Percentiles rank a stretch among this genome's conserved stretches.
Conservation (phyloP, 495 filamentous ascomycete genomes). For the Neurospora sp. region DNA sequence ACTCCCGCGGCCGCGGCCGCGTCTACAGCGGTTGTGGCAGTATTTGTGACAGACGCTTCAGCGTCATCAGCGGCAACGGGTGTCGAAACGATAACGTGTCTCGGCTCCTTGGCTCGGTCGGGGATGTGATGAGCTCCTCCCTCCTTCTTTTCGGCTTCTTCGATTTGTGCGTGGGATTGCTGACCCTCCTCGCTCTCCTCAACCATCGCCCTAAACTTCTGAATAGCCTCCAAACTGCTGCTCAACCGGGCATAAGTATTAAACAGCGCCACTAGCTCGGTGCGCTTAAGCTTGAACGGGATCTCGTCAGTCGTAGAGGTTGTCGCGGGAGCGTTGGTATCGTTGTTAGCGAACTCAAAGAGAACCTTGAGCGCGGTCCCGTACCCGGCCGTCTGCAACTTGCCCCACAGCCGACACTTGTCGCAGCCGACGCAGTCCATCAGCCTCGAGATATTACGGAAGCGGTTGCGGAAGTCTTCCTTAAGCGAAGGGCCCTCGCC, state of each 20-base stretch:
- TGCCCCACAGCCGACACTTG: slow-evolving; percentile 97
- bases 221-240: slow-evolving; percentile 63
- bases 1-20: background rate
- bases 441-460: slow-evolving; percentile 87
- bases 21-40: slow-evolving; percentile 1
- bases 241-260: slow-evolving; percentile 87
- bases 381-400: slow-evolving; percentile 92
- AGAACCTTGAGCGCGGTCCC: slow-evolving; percentile 91
- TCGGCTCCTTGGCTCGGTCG: slow-evolving; percentile 35
- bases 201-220: slow-evolving; percentile 63
- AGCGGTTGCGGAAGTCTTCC: slow-evolving; percentile 95
- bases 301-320: slow-evolving; percentile 18
- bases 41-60: slow-evolving; percentile 5
- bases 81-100: slow-evolving; percentile 26
- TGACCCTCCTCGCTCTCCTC: slow-evolving; percentile 37
- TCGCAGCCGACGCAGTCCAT: slow-evolving; percentile 99
- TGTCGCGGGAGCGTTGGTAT: slow-evolving; percentile 43
- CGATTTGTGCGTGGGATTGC: slow-evolving; percentile 20
- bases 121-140: slow-evolving; percentile 18
- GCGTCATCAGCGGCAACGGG: background rate
- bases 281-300: slow-evolving; percentile 69
- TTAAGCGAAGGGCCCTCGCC: slow-evolving; percentile 64
- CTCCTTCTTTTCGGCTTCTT: slow-evolving; percentile 20
- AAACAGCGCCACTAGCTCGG: slow-evolving; percentile 85
- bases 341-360: slow-evolving; percentile 84